Evolutionary conservation across 73 alveolate species (phyloP).

Genomic region (Paramecium bursaria): DNA sequence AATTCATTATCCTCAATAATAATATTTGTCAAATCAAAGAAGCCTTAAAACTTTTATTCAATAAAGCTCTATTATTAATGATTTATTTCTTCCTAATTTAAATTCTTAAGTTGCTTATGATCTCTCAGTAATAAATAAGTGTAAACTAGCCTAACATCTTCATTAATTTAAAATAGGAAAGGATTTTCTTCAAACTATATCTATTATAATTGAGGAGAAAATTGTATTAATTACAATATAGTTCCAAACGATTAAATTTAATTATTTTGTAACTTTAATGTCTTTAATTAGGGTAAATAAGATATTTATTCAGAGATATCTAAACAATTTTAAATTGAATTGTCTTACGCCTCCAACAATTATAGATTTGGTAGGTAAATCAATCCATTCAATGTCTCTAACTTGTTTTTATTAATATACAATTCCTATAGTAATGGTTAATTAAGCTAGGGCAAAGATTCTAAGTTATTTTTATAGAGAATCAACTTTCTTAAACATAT

Average conservation of each 20-base stretch:
- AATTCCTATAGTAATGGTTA: neutral
- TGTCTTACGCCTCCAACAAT: conserved; percentile 31
- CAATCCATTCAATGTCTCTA: conserved; percentile 40
- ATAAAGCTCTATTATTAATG: neutral
- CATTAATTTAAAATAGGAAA: conserved; percentile 10
- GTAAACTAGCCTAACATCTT: conserved; percentile 18
- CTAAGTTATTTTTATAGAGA: conserved; percentile 9
- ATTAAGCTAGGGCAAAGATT: conserved; percentile 15
- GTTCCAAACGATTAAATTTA: conserved; percentile 18
- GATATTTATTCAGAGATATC: conserved; percentile 8
- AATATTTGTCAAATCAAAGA: neutral
- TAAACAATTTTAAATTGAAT: conserved; percentile 5
- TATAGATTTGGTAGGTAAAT: conserved; percentile 23
- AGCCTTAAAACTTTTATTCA: conserved; percentile 14
- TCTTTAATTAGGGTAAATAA: conserved; percentile 6
- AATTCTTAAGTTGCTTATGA: neutral
- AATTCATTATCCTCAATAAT: neutral
- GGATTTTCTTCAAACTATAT: conserved; percentile 27
- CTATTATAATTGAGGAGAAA: neutral
- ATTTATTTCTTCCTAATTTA: conserved; percentile 2
- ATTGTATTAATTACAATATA: neutral
- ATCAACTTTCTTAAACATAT: conserved; percentile 31
- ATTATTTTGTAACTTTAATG: conserved; percentile 8
- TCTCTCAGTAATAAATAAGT: conserved; percentile 3
- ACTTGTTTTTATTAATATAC: conserved; percentile 26